A percentile compares a stretch with the other conserved stretches of the same genome.
Conservation (phyloP, 2,329 filamentous ascomycete species). For the Westerdykella aurantiaca region DNA sequence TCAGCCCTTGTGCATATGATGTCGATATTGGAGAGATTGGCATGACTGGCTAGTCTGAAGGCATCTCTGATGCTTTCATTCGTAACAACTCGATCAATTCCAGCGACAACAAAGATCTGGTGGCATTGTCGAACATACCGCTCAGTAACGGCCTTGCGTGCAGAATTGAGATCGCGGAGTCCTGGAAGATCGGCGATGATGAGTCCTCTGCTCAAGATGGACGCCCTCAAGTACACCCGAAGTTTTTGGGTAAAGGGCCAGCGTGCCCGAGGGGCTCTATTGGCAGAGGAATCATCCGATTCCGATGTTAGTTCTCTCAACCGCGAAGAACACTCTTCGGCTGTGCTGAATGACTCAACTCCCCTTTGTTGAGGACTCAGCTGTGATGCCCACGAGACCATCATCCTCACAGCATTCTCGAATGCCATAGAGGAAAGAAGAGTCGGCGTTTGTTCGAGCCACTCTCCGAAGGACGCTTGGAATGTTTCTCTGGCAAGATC, state of each 20-base stretch:
- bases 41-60: constrained; percentile 39
- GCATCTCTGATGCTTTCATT: constrained; percentile 40
- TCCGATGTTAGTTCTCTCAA: constrained; percentile 40
- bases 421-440: constrained; percentile 11
- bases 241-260: constrained; percentile 47
- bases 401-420: constrained; percentile 8
- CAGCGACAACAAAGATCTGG: constrained; percentile 45
- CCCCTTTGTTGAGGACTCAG: constrained; percentile 4
- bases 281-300: background rate
- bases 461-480: constrained; percentile 10
- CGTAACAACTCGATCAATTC: constrained; percentile 40
- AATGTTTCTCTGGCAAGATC: constrained; percentile 25
- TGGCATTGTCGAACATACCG: constrained; percentile 43
- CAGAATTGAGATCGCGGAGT: constrained; percentile 45
- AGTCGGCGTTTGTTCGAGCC: constrained; percentile 4
- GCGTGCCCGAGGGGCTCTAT: constrained; percentile 10
- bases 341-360: constrained; percentile 33
- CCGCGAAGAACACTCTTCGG: constrained; percentile 30
- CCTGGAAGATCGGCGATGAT: constrained; percentile 48
- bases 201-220: constrained; percentile 46
- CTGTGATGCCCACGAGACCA: constrained; percentile 12
- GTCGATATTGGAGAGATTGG: constrained; percentile 30
- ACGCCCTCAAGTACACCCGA: constrained; percentile 40
- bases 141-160: constrained; percentile 42
- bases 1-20: constrained; percentile 21